Evolutionary conservation across 169 alveolate genomes (phyloP).

Genomic region (Theileria equi): DNA sequence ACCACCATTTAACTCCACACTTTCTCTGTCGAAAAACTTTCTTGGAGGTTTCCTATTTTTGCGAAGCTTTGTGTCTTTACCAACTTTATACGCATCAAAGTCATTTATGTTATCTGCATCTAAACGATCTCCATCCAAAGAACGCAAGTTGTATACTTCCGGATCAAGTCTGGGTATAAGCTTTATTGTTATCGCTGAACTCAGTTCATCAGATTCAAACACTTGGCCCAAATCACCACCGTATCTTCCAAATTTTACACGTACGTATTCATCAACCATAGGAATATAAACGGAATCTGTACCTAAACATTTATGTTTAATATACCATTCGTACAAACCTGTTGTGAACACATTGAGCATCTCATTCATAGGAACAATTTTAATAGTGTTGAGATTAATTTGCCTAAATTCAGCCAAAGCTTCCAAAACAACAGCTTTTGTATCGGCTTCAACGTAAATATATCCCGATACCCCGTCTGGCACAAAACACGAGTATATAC

Average conservation of each 20-base stretch:
- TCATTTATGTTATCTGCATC: background rate
- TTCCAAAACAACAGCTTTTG: slow-evolving; percentile 68
- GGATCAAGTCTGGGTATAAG: slow-evolving; percentile 75
- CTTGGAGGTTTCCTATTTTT: slow-evolving; percentile 61
- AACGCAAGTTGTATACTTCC: no score
- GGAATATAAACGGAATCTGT: slow-evolving; percentile 64
- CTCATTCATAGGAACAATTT: slow-evolving; percentile 80
- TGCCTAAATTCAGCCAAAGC: slow-evolving; percentile 77
- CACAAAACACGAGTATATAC: slow-evolving; percentile 78
- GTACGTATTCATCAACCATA: slow-evolving; percentile 77
- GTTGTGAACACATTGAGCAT: slow-evolving; percentile 78
- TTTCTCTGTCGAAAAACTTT: slow-evolving; percentile 77
- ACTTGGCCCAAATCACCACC: slow-evolving; percentile 81
- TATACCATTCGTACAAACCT: slow-evolving; percentile 56
- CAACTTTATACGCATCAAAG: background rate
- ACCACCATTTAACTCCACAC: slow-evolving; percentile 79
- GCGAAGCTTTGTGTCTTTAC: slow-evolving; percentile 1
- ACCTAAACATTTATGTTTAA: background rate
- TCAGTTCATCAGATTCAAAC: slow-evolving; percentile 78
- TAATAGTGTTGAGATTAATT: slow-evolving; percentile 68
- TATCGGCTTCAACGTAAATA: slow-evolving; percentile 81
- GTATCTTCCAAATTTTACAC: slow-evolving; percentile 78
- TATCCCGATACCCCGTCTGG: slow-evolving; percentile 78
- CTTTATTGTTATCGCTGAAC: slow-evolving; percentile 72
- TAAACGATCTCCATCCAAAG: background rate